Evolutionary conservation across 1,284 basidiomycete genomes (phyloP).

Genomic region (Polyporus tsugae): DNA sequence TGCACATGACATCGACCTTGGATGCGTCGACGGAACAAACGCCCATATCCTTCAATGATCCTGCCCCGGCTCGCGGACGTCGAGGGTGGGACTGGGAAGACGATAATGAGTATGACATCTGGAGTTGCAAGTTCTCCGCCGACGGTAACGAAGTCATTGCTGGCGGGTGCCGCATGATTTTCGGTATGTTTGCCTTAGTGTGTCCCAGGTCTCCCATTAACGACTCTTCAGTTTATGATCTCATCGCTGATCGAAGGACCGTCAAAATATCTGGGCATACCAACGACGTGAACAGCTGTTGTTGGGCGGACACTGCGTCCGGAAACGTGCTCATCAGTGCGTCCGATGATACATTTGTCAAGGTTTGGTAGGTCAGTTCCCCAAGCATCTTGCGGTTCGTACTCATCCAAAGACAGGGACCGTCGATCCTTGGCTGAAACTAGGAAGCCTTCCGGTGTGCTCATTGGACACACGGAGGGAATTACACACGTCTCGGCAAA

Average conservation of each 20-base stretch:
- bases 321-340: conserved; percentile 95
- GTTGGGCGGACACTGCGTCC: conserved; percentile 92
- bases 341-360: conserved; percentile 93
- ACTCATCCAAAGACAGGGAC: conserved; percentile 65
- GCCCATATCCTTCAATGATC: conserved; percentile 77
- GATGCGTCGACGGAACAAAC: conserved; percentile 77
- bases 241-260: conserved; percentile 80
- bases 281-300: conserved; percentile 96
- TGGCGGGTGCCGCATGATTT: conserved; percentile 79
- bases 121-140: conserved; percentile 94
- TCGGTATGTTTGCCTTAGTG: conserved; percentile 57
- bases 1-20: conserved; percentile 87
- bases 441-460: conserved; percentile 87
- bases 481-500: conserved; percentile 90
- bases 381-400: not conserved
- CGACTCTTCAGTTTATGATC: conserved; percentile 80
- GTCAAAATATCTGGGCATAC: conserved; percentile 87
- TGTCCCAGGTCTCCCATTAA: not conserved
- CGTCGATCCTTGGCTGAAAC: conserved; percentile 86
- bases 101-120: conserved; percentile 78
- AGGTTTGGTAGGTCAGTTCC: conserved; percentile 80
- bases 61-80: conserved; percentile 37
- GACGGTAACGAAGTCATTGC: conserved; percentile 93
- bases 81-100: conserved; percentile 47
- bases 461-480: conserved; percentile 96